Evolutionary conservation across 108 stramenopile species (phyloP), one percentile per base, ranked within the genome.

Genomic region (Cylindrotheca fusiformis): DNA sequence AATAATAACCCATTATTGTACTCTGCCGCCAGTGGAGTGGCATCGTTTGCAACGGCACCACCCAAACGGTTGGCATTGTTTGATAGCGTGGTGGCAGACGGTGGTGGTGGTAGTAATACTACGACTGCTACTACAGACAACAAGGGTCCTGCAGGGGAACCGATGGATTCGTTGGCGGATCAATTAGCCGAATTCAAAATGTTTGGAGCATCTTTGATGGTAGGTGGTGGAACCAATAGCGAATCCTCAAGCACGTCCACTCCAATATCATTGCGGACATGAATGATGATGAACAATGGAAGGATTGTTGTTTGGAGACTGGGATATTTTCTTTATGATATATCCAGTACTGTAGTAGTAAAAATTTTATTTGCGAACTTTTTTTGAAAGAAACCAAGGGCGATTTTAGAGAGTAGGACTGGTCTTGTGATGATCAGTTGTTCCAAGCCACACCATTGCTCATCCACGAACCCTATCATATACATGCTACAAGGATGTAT

Each of bases 171-270:
- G 14, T 49, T 83, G 33, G 52, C 82, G 4, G 70, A 71, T 48
- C 73, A 83, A 63, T 54, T 83, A 48, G 68, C 72, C 1, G 81
- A 78, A 19, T 83, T 83, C 32, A 63, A 58, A 29, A 56, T 63
- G 5, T 83, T 83, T 72, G 81, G 77, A 10, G 77, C 69, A 6
- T 73, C 71, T 10, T 32, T 81, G 23, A 46, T 21, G 33, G 26
- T 51, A 19, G 50, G 6, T 21, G 50, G 20, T 6, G n/a, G 5
- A 19, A n/a, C 50, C 5, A 45, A 45, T 45, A 41, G 36, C 14
- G 10, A 41, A 41, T 41, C 36, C 6, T 41, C 36, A 14, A 41
- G 36, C 36, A 41, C 6, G 6, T 41, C 36, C 10, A 41, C 36
- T 6, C 36, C 36, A 6, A 41, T 41, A 10, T 6, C 36, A 14